Conservation (phyloP, 768 basidiomycete species). For the Agrocybe pediades region DNA sequence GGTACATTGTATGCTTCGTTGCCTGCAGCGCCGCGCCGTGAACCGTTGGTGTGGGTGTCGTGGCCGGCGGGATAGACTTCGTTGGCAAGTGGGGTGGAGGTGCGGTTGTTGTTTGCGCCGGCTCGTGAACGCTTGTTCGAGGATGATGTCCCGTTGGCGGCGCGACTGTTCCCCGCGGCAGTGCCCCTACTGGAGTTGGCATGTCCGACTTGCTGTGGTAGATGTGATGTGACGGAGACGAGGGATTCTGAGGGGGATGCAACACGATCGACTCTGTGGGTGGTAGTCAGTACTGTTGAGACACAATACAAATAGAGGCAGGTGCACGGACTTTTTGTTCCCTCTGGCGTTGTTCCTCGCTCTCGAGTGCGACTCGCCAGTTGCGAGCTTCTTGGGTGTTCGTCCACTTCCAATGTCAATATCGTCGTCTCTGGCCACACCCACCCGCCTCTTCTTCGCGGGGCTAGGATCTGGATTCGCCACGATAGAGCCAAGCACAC, state of each 20-base stretch:
- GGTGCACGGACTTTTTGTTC: constrained; percentile 57
- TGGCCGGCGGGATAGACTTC: constrained; percentile 31
- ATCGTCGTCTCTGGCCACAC: constrained; percentile 59
- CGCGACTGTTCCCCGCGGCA: constrained; percentile 24
- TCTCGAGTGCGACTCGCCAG: constrained; percentile 46
- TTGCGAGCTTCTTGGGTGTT: constrained; percentile 67
- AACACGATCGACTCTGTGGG: constrained; percentile 58
- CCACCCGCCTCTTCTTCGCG: constrained; percentile 57
- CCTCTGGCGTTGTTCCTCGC: constrained; percentile 53
- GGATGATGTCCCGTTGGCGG: constrained; percentile 19
- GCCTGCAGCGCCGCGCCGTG: constrained; percentile 29
- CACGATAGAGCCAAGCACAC: constrained; percentile 51
- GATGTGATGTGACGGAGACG: constrained; percentile 70
- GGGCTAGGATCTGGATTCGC: constrained; percentile 62
- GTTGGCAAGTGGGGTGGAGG: constrained; percentile 39
- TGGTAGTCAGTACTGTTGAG: constrained; percentile 6
- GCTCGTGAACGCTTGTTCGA: constrained; percentile 48
- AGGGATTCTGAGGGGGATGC: constrained; percentile 75
- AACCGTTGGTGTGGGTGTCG: constrained; percentile 28
- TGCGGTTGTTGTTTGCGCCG: constrained; percentile 40
- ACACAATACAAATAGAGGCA: constrained; percentile 3
- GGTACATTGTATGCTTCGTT: constrained; percentile 47
- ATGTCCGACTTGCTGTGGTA: constrained; percentile 40
- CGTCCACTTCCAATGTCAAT: constrained; percentile 45
- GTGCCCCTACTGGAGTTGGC: constrained; percentile 26